Conservation (phyloP, 805 yeast species). For the Scheffersomyces coipomensis region DNA sequence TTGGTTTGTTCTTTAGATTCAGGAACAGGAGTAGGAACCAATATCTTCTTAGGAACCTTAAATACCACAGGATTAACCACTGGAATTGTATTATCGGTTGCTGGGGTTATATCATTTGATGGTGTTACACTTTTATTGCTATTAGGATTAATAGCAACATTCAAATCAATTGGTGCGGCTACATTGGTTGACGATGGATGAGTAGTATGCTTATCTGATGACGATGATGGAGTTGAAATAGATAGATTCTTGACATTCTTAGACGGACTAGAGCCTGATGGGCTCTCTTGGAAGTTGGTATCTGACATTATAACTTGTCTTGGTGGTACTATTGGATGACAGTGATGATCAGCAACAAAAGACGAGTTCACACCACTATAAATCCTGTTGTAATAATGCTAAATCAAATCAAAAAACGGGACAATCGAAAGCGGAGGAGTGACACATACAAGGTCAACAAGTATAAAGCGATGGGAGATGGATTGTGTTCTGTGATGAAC, state of each 20-base stretch:
- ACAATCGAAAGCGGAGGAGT: no score
- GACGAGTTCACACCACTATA: no score
- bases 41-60: slow-evolving; percentile 2
- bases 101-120: neutral
- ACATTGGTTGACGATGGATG: neutral
- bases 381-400: no score
- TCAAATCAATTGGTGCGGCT: neutral
- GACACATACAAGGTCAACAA: no score
- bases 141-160: neutral
- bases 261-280: neutral
- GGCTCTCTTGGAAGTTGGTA: no score
- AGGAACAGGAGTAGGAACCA: neutral
- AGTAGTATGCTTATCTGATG: neutral
- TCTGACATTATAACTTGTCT: no score
- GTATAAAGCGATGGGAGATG: no score
- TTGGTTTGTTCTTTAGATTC: neutral
- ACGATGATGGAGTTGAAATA: neutral
- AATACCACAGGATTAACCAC: slow-evolving; percentile 1
- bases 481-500: no score
- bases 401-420: no score
- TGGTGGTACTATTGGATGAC: no score
- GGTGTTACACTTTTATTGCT: neutral
- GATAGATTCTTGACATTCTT: neutral
- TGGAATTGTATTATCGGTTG: slow-evolving; percentile 1
- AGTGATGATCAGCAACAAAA: no score